Evolutionary conservation across 768 basidiomycete genomes (phyloP), one percentile per base, ranked within the genome.

Genomic region (Boletus patriciae): DNA sequence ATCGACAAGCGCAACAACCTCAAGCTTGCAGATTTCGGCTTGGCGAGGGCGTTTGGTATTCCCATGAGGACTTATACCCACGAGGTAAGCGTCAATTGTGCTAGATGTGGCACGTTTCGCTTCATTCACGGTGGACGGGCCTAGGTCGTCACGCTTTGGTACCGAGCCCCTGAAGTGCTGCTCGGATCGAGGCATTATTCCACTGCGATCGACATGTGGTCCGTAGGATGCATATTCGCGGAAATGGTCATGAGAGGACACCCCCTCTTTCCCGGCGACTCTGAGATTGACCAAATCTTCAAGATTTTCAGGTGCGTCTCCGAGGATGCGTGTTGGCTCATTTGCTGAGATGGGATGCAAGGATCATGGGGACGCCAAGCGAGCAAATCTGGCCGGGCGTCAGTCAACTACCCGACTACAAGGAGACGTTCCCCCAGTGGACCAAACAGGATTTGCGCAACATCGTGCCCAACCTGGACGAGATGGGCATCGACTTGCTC

Each of bases 261-360:
- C 84, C 83, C 96, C 2, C 79, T 98, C 13, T 99, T 99, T 82
- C 96, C 97, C 23, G 97, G 97, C 6, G 97, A 99, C 76, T 98
- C 97, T 27, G 97, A 99, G 76, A 99, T 98, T 69, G 97, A 99
- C 75, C 97, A 99, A 78, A 98, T 98, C 61, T 98, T 98, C 84
- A 89, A 93, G 74, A 99, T 99, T 67, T 99, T 98, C 82, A 85
- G 92, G 97, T 95, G 59, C 50, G 61, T 55, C 12, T 23, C 15
- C 27, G 27, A 19, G 13, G 41, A 19, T 7, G 25, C 16, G 38
- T 42, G 38, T 15, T 47, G 33, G 18, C 4, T 12, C 31, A 36
- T 25, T 47, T 49, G 43, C 55, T 62, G 45, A 52, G 33, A 58
- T 25, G n/a, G 27, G 33, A 15, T 10, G 54, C 27, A 63, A 98